These are phyloP conservation scores for Fusarium napiforme DNA, from an alignment of 2,329 filamentous ascomycete species.

Conservation along the genomic window DNA sequence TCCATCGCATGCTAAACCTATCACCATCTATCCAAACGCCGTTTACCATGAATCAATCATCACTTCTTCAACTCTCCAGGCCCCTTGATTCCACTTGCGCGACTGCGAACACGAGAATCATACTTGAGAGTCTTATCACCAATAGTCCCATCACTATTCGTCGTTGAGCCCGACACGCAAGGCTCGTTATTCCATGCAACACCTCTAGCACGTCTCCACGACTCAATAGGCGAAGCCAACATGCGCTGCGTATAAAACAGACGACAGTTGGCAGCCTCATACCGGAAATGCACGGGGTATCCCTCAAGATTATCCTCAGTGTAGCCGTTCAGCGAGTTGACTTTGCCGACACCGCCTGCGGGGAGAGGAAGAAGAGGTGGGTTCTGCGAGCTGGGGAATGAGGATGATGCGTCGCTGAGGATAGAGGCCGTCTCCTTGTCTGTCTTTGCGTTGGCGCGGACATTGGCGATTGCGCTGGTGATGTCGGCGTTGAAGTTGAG, in stretches of 20 bases:
- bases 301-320: conserved; percentile 36
- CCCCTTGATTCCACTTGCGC: conserved; percentile 23
- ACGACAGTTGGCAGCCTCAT: conserved; percentile 70
- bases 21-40: neutral
- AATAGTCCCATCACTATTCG: conserved; percentile 28
- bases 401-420: conserved; percentile 15
- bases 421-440: conserved; percentile 12
- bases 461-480: neutral
- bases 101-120: conserved; percentile 35
- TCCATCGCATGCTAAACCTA: neutral
- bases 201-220: conserved; percentile 57
- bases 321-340: conserved; percentile 39
- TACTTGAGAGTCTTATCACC: conserved; percentile 31
- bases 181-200: conserved; percentile 31
- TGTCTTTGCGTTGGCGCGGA: conserved; percentile 21
- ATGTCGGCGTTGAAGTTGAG: conserved; percentile 31
- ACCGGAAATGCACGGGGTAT: conserved; percentile 63
- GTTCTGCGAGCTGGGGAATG: conserved; percentile 20
- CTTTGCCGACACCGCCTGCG: conserved; percentile 13
- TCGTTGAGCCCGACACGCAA: conserved; percentile 39
- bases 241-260: conserved; percentile 68
- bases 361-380: conserved; percentile 52
- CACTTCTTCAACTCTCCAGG: conserved; percentile 31
- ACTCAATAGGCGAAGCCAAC: conserved; percentile 59
- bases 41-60: conserved; percentile 10